A percentile compares a stretch with the other conserved stretches of the same genome.
These are phyloP conservation scores for Puccinellia tenuiflora DNA, from an alignment of 176 grass and related monocot genomes.

Conservation along the genomic window DNA sequence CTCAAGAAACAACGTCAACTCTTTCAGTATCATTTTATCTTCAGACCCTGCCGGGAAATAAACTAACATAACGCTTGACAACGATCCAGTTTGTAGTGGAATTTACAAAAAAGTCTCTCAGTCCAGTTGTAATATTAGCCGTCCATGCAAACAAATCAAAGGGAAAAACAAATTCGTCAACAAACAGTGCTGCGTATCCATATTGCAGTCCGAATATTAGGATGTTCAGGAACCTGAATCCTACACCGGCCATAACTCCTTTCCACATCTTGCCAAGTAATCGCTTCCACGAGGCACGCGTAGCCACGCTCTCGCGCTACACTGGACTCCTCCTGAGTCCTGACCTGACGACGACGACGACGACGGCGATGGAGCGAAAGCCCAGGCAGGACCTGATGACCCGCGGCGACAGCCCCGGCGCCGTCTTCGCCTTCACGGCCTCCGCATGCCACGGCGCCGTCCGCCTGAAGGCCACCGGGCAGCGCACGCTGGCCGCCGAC, in stretches of 20 bases:
- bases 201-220: neutral
- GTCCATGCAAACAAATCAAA: neutral
- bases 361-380: neutral
- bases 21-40: too few species aligned
- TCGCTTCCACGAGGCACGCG: too few species aligned
- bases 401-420: neutral
- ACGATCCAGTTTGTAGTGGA: too few species aligned
- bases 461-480: neutral
- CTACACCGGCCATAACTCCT: neutral
- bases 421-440: conserved; percentile 1
- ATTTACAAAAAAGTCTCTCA: too few species aligned
- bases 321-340: neutral
- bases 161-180: neutral
- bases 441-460: neutral
- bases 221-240: neutral
- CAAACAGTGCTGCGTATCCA: neutral
- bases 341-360: too few species aligned
- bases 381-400: neutral
- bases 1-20: too few species aligned
- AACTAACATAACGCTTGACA: too few species aligned
- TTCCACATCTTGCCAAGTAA: neutral
- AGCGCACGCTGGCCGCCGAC: neutral
- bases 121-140: too few species aligned
- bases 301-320: neutral
- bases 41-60: too few species aligned